phyloP scores from a whole-genome alignment of 441 rosid species.

The Brassica hybrid region DNA sequence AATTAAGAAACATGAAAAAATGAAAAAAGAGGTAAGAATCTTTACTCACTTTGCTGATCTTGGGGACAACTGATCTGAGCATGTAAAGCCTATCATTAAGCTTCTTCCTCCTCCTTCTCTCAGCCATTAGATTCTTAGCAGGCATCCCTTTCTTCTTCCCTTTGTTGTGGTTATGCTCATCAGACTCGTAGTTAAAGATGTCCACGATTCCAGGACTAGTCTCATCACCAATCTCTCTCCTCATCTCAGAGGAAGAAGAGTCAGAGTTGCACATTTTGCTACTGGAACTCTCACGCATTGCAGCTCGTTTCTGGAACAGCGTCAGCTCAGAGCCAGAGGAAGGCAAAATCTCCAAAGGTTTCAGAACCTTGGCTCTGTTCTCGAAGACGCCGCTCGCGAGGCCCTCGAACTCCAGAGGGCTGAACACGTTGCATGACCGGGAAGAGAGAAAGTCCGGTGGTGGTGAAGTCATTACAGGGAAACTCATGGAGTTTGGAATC shows the following conservation, averaged over 20 bases:
- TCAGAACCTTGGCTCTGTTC: conserved; percentile 48
- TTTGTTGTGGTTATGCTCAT: conserved; percentile 50
- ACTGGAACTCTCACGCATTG: conserved; percentile 45
- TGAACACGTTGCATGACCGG: conserved; percentile 35
- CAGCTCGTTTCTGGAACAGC: conserved; percentile 68
- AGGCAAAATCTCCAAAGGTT: conserved; percentile 52
- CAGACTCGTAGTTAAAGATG: conserved; percentile 61
- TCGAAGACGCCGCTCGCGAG: too few relatives aligned
- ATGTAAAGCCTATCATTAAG: conserved; percentile 73
- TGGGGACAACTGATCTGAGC: conserved; percentile 75
- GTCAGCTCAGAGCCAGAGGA: conserved; percentile 53
- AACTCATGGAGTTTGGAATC: conserved; percentile 46
- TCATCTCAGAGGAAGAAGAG: conserved; percentile 39
- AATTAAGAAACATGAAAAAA: neutral
- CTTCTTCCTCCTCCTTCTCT: conserved; percentile 71
- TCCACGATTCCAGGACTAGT: conserved; percentile 45
- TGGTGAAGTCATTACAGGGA: conserved; percentile 36
- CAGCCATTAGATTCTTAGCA: conserved; percentile 73
- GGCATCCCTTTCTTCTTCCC: conserved; percentile 68
- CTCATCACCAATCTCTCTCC: conserved; percentile 44
- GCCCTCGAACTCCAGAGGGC: conserved; percentile 47
- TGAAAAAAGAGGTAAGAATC: conserved; percentile 19
- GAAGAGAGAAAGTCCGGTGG: conserved; percentile 34
- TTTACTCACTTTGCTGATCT: conserved; percentile 59
- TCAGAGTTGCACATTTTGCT: conserved; percentile 51